Conservation (phyloP, 1,284 basidiomycete genomes). For the Irpex sp. region DNA sequence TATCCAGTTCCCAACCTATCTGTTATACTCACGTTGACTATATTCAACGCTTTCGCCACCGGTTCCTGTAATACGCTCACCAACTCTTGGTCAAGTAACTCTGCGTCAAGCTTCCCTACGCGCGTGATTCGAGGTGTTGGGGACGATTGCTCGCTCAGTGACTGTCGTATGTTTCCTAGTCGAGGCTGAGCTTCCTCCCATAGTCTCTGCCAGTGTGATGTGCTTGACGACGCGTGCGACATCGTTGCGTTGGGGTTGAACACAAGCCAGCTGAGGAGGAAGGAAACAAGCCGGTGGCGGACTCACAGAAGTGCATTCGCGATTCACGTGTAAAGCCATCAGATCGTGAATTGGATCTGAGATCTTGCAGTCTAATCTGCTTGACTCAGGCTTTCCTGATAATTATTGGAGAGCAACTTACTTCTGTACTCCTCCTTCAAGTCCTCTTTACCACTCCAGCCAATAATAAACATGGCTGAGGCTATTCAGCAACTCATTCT, state of each 20-base stretch:
- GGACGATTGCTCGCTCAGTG: slow-evolving; percentile 37
- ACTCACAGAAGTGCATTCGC: neutral
- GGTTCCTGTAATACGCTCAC: slow-evolving; percentile 87
- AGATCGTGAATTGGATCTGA: slow-evolving; percentile 13
- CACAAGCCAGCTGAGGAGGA: neutral
- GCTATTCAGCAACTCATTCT: slow-evolving; percentile 85
- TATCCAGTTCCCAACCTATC: neutral
- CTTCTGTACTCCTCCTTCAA: neutral
- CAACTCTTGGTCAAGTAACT: slow-evolving; percentile 92
- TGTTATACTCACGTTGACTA: slow-evolving; percentile 67
- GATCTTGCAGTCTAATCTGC: slow-evolving; percentile 17
- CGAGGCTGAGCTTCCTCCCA: slow-evolving; percentile 70
- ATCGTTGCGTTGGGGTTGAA: slow-evolving; percentile 11
- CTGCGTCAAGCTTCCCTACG: slow-evolving; percentile 94
- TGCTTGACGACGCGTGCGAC: slow-evolving; percentile 22
- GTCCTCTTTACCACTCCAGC: slow-evolving; percentile 1
- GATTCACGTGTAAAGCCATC: slow-evolving; percentile 14
- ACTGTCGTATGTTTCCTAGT: slow-evolving; percentile 54
- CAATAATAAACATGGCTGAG: slow-evolving; percentile 66
- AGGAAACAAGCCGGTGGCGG: slow-evolving; percentile 1
- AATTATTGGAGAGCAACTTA: slow-evolving; percentile 2
- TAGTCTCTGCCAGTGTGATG: slow-evolving; percentile 60
- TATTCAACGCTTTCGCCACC: slow-evolving; percentile 78
- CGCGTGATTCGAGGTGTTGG: slow-evolving; percentile 68
- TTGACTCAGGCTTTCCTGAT: slow-evolving; percentile 16